Evolutionary conservation across 495 filamentous ascomycete genomes (phyloP).

Genomic region (Aspergillus biplanus): DNA sequence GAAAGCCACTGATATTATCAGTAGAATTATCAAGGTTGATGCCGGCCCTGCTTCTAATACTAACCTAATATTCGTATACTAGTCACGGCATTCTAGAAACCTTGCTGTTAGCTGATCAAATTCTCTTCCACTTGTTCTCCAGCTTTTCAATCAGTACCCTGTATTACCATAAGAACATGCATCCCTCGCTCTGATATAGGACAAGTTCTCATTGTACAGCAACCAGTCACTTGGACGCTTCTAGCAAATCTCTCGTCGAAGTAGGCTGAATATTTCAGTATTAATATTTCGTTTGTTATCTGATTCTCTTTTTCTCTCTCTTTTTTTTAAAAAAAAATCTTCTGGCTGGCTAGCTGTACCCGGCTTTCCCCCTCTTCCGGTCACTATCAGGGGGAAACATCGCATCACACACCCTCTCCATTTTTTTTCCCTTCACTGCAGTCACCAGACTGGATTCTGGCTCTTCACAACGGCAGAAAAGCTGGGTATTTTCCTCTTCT

Average conservation of each 20-base stretch:
- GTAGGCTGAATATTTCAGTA: neutral
- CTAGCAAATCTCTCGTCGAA: neutral
- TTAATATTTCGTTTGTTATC: neutral
- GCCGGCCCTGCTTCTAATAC: neutral
- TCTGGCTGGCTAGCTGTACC: no score
- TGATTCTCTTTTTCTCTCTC: neutral
- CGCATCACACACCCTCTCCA: neutral
- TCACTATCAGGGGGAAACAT: conserved; percentile 9
- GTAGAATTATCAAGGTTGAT: no score
- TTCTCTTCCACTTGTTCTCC: no score
- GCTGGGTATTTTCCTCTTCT: conserved; percentile 1
- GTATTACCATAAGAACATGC: neutral
- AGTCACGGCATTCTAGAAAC: no score
- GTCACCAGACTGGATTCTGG: conserved; percentile 8
- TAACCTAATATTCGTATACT: no score
- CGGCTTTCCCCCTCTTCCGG: conserved; percentile 5
- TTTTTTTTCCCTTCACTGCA: conserved; percentile 3
- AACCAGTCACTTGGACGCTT: neutral
- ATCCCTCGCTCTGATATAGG: neutral
- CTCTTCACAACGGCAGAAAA: neutral
- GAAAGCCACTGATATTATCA: no score
- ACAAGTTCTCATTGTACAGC: neutral
- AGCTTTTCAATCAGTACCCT: no score
- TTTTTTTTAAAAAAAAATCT: neutral
- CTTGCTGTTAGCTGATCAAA: no score